phyloP scores from a whole-genome alignment of 1,139 yeast genomes.

The Saccharomyces uvarum region DNA sequence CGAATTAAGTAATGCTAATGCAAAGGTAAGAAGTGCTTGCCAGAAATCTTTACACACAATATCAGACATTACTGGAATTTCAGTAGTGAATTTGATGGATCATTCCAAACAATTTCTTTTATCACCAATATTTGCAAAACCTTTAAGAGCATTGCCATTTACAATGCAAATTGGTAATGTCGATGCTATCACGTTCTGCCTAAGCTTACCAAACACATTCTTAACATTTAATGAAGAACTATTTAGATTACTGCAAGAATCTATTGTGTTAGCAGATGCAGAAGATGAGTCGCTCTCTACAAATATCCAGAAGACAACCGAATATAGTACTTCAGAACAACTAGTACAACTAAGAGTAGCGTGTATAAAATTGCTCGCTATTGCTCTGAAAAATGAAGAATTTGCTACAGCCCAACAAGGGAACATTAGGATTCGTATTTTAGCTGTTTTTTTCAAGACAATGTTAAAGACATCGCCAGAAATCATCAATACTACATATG shows the following conservation, averaged over 20 bases:
- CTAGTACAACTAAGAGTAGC: constrained; percentile 79
- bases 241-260: constrained; percentile 76
- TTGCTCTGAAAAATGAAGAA: constrained; percentile 77
- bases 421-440: constrained; percentile 72
- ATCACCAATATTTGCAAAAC: constrained; percentile 94
- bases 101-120: constrained; percentile 77
- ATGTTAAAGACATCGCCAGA: constrained; percentile 78
- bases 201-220: constrained; percentile 73
- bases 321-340: constrained; percentile 82
- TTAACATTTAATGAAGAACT: constrained; percentile 83
- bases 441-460: constrained; percentile 92
- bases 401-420: constrained; percentile 72
- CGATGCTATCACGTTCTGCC: constrained; percentile 88
- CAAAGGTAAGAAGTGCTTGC: constrained; percentile 74
- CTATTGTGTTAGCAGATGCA: constrained; percentile 90
- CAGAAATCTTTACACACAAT: constrained; percentile 62
- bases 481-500: constrained; percentile 88
- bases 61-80: constrained; percentile 60
- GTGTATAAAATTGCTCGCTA: constrained; percentile 73
- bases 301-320: constrained; percentile 76
- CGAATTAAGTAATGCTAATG: constrained; percentile 84
- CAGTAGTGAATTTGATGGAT: constrained; percentile 66
- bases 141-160: constrained; percentile 90
- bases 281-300: constrained; percentile 85
- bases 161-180: constrained; percentile 98